Percentiles rank a stretch among this genome's conserved stretches.
Conservation (phyloP, 495 filamentous ascomycete species). For the Penicillium riverlandense region DNA sequence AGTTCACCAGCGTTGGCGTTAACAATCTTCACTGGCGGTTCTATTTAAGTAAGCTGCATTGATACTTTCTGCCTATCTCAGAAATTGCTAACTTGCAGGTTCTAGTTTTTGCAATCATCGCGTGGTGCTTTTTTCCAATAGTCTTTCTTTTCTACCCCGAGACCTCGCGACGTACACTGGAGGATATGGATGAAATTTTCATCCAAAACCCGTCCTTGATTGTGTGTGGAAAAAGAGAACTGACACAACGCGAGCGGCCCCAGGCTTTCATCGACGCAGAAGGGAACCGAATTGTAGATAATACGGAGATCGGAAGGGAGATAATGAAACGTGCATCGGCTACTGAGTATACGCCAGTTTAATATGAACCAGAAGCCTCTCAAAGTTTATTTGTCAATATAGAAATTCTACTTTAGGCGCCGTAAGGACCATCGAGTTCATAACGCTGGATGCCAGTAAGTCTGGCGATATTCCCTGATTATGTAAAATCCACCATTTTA, state of each 20-base stretch:
- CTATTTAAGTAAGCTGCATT: conserved; percentile 18
- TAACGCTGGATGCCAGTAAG: too few species aligned
- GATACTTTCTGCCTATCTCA: not conserved
- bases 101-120: conserved; percentile 23
- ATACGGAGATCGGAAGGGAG: not conserved
- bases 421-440: too few species aligned
- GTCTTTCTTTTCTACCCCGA: conserved; percentile 43
- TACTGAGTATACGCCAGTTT: not conserved
- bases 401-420: too few species aligned
- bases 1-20: conserved; percentile 27
- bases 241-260: conserved; percentile 18
- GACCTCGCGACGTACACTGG: conserved; percentile 43
- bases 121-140: conserved; percentile 21
- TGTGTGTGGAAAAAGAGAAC: conserved; percentile 14
- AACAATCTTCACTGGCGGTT: conserved; percentile 26
- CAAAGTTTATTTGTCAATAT: too few species aligned
- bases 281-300: conserved; percentile 4
- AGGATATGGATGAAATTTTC: conserved; percentile 49
- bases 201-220: conserved; percentile 20
- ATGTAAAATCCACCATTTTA: too few species aligned
- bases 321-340: not conserved
- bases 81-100: not conserved
- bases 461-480: too few species aligned
- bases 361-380: too few species aligned
- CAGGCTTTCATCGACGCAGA: conserved; percentile 17